Evolutionary conservation across 2,329 filamentous ascomycete genomes (phyloP).

Genomic region (Phialocephala subalpina): DNA sequence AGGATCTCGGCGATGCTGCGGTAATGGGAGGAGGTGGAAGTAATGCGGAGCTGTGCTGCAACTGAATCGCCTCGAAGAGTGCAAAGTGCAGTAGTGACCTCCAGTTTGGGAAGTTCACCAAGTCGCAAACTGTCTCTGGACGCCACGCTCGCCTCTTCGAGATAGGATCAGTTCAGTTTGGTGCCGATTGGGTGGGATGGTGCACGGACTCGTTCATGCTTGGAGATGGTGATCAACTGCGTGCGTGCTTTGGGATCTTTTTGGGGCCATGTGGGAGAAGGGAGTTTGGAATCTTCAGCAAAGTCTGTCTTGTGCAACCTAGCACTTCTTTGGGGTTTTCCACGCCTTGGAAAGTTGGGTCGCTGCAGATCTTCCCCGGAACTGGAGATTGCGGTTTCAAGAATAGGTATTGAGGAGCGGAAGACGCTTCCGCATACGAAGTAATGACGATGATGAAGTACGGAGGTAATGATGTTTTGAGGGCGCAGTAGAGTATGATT

Average conservation of each 20-base stretch:
- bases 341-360: not conserved
- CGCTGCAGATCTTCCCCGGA: slow-evolving; percentile 5
- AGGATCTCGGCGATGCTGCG: not conserved
- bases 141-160: not conserved
- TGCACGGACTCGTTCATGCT: slow-evolving; percentile 6
- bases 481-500: not conserved
- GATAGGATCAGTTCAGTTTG: not conserved
- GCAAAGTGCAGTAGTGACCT: not conserved
- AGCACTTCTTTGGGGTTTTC: not conserved
- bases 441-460: not conserved
- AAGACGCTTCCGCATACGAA: not conserved
- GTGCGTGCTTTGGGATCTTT: not conserved
- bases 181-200: slow-evolving; percentile 8
- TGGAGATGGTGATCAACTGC: not conserved
- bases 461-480: not conserved
- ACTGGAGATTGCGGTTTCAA: slow-evolving; percentile 1
- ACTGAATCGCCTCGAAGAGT: not conserved
- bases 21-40: not conserved
- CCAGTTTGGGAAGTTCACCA: not conserved
- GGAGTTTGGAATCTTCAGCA: not conserved
- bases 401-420: not conserved
- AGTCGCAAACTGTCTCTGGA: not conserved
- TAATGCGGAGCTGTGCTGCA: not conserved
- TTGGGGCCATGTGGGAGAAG: not conserved
- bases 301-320: not conserved